Evolutionary conservation across 192 early-diverging fungal genomes (phyloP).

Genomic region (Geranomyces variabilis): DNA sequence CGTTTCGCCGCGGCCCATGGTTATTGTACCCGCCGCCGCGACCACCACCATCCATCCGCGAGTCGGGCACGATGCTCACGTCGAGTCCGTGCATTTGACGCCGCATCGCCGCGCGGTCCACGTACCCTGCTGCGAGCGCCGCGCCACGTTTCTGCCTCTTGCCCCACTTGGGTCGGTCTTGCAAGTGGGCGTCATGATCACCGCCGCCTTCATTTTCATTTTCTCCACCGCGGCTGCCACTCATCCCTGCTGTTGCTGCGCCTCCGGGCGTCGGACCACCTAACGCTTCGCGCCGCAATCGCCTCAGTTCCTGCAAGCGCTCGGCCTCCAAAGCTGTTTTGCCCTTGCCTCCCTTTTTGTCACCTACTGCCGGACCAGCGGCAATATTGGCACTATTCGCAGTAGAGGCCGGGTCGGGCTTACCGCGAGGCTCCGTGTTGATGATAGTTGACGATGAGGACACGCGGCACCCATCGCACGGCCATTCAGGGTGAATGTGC

Average conservation of each 20-base stretch:
- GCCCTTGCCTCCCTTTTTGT: background rate
- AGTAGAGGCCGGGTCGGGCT: background rate
- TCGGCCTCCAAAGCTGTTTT: constrained; percentile 20
- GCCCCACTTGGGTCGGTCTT: background rate
- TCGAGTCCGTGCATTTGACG: constrained; percentile 30
- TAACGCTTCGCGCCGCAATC: constrained; percentile 18
- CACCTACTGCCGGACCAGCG: background rate
- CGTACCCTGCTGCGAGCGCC: background rate
- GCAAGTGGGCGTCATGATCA: background rate
- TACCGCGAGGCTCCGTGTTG: constrained; percentile 42
- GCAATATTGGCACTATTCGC: background rate
- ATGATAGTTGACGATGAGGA: constrained; percentile 54
- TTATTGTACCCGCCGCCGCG: background rate
- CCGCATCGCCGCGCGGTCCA: constrained; percentile 33
- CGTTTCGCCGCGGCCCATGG: background rate
- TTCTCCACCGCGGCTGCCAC: background rate
- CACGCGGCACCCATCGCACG: constrained; percentile 64
- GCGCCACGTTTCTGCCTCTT: constrained; percentile 1
- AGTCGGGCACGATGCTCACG: background rate
- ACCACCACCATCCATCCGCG: background rate
- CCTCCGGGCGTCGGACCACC: background rate
- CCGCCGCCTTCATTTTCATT: background rate
- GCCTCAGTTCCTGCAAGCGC: constrained; percentile 20
- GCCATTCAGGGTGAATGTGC: constrained; percentile 67
- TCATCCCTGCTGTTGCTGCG: background rate